Evolutionary conservation across 23 red algal genomes (phyloP).

Genomic region (Chondrus crispus): DNA sequence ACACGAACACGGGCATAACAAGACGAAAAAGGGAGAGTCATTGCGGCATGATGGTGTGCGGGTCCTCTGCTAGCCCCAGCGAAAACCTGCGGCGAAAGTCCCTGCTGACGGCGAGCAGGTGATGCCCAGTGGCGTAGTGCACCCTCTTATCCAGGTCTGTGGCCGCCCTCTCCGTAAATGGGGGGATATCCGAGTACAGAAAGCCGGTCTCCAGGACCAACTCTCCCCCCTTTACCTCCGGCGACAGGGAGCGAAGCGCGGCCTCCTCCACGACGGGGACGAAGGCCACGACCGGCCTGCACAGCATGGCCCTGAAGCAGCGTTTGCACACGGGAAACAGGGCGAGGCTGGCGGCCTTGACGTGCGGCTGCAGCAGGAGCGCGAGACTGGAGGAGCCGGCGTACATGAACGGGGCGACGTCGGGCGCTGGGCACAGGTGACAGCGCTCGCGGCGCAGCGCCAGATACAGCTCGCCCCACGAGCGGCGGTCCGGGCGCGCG

Average conservation of each 20-base stretch:
- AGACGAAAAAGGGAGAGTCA: no score
- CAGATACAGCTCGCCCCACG: constrained; percentile 43
- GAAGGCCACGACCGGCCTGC: neutral
- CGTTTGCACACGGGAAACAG: constrained; percentile 42
- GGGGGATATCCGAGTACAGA: constrained; percentile 44
- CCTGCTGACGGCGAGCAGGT: no score
- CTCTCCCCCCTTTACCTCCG: neutral
- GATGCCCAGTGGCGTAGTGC: no score
- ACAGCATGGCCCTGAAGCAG: constrained; percentile 25
- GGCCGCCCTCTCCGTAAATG: neutral
- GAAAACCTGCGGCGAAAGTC: no score
- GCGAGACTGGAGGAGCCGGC: constrained; percentile 18
- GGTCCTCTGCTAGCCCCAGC: no score
- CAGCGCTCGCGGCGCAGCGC: constrained; percentile 56
- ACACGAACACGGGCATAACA: no score
- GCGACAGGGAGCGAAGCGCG: constrained; percentile 15
- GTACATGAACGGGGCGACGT: constrained; percentile 51
- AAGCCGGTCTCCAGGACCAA: no score
- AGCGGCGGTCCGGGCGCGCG: neutral
- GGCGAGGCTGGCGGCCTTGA: neutral
- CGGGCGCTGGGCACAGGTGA: constrained; percentile 33
- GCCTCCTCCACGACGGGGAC: constrained; percentile 47
- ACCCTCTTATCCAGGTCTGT: no score
- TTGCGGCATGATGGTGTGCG: no score
- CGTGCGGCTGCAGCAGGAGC: neutral